A percentile compares a stretch with the other conserved stretches of the same genome.
These are phyloP conservation scores for Colletotrichum noveboracense DNA, from an alignment of 2,329 filamentous ascomycete genomes.

Conservation along the genomic window DNA sequence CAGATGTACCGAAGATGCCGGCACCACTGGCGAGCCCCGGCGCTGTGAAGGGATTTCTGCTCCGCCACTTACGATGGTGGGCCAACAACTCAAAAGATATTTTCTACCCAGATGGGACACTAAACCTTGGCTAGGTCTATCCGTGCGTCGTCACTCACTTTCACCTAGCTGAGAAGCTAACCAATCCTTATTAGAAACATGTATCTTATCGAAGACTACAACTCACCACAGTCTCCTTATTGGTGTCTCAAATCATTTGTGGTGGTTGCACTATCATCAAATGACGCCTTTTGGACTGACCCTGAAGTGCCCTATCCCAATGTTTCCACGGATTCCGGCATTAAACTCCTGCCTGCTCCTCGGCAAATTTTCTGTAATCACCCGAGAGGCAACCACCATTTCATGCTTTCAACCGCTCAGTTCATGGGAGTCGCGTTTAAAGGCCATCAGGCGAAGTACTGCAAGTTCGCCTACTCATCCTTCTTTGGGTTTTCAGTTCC, in stretches of 20 bases:
- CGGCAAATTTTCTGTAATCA: constrained; percentile 49
- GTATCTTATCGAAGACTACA: constrained; percentile 61
- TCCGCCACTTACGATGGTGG: constrained; percentile 53
- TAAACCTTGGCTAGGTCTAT: neutral
- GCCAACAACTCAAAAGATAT: constrained; percentile 64
- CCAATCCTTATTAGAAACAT: constrained; percentile 39
- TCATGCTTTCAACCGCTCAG: constrained; percentile 43
- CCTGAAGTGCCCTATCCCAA: neutral
- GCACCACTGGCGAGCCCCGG: no score
- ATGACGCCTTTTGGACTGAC: neutral
- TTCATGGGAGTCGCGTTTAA: constrained; percentile 40
- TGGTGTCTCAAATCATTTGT: constrained; percentile 48
- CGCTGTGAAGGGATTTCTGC: no score
- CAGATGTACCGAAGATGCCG: no score
- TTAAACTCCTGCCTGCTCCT: constrained; percentile 26
- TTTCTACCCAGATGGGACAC: neutral
- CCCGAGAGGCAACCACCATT: constrained; percentile 39
- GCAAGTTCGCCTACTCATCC: constrained; percentile 53
- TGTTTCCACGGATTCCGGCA: constrained; percentile 25
- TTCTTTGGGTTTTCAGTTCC: constrained; percentile 47
- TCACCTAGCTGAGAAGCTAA: neutral
- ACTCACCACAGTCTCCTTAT: constrained; percentile 59
- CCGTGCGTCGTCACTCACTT: neutral
- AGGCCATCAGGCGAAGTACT: constrained; percentile 46
- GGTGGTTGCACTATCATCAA: constrained; percentile 29